These are phyloP conservation scores for Paralagenidium karlingii DNA, from an alignment of 352 stramenopile genomes.

Conservation along the genomic window DNA sequence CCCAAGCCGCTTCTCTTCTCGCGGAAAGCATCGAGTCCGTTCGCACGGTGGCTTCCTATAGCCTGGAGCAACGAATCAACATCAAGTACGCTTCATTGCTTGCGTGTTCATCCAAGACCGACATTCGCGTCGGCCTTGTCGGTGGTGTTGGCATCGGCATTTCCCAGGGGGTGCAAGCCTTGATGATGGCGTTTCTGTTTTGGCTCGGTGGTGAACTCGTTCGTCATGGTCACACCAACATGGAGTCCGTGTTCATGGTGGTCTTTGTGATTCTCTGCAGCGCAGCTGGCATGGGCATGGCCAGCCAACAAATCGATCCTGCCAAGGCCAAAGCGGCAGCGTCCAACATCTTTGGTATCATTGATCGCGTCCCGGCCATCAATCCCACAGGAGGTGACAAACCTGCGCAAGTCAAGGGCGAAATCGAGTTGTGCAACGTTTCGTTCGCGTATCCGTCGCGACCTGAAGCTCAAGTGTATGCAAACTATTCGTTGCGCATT, in stretches of 20 bases:
- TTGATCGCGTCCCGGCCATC: conserved; percentile 46
- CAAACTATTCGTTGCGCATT: conserved; percentile 55
- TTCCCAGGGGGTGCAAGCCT: conserved; percentile 30
- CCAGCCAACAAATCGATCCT: conserved; percentile 29
- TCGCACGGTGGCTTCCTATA: conserved; percentile 37
- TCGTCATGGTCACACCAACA: conserved; percentile 18
- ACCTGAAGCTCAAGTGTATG: conserved; percentile 58
- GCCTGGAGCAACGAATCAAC: conserved; percentile 17
- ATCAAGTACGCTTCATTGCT: conserved; percentile 14
- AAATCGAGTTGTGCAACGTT: conserved; percentile 81
- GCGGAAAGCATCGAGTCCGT: conserved; percentile 33
- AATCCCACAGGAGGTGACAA: conserved; percentile 6
- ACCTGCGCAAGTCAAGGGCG: conserved; percentile 20
- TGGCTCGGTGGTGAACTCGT: conserved; percentile 38
- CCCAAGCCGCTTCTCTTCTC: conserved; percentile 17
- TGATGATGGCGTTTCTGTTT: conserved; percentile 34
- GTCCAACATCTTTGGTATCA: conserved; percentile 62
- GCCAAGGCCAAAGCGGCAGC: conserved; percentile 45
- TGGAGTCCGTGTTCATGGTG: conserved; percentile 35
- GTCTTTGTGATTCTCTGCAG: conserved; percentile 38
- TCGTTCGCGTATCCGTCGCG: conserved; percentile 85
- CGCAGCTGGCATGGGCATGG: conserved; percentile 37
- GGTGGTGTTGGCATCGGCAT: conserved; percentile 28
- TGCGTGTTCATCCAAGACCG: conserved; percentile 13
- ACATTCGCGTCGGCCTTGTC: conserved; percentile 15